Evolutionary conservation across 2,329 filamentous ascomycete species (phyloP).

Genomic region (Passalora sequoiae): DNA sequence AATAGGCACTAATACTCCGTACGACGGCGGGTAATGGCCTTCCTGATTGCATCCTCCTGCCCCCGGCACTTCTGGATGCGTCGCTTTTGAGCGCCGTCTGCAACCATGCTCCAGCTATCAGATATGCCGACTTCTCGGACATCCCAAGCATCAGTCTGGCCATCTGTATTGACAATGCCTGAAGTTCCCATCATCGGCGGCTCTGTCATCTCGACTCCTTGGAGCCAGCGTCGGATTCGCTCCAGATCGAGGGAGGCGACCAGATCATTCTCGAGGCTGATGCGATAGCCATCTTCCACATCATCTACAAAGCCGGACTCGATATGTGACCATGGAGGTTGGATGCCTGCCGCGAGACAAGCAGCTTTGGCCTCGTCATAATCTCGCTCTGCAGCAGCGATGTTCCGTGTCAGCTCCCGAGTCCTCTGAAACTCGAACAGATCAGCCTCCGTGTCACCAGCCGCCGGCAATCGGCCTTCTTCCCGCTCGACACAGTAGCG

Average conservation of each 20-base stretch:
- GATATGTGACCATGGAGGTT: conserved; percentile 9
- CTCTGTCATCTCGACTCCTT: background rate
- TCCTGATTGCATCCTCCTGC: too few relatives aligned
- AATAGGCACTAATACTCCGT: too few relatives aligned
- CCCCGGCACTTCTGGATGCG: conserved; percentile 22
- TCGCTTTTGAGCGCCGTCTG: conserved; percentile 14
- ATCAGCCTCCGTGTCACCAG: background rate
- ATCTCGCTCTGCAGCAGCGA: conserved; percentile 20
- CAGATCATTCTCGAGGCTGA: conserved; percentile 11
- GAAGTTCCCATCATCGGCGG: background rate
- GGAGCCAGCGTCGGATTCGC: conserved; percentile 8
- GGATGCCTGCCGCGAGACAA: conserved; percentile 10
- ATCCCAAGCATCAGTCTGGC: conserved; percentile 7
- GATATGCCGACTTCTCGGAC: conserved; percentile 17
- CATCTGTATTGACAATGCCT: too few relatives aligned
- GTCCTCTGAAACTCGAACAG: conserved; percentile 8
- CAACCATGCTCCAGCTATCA: conserved; percentile 21
- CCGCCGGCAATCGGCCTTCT: background rate
- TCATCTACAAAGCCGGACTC: conserved; percentile 17
- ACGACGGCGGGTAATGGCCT: too few relatives aligned
- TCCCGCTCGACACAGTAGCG: background rate
- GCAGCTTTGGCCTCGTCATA: conserved; percentile 13
- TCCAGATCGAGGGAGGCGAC: conserved; percentile 2
- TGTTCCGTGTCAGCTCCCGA: conserved; percentile 13
- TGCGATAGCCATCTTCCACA: conserved; percentile 15